These are phyloP conservation scores for Spiraea crenata DNA, from an alignment of 331 rosid species.

Conservation along the genomic window DNA sequence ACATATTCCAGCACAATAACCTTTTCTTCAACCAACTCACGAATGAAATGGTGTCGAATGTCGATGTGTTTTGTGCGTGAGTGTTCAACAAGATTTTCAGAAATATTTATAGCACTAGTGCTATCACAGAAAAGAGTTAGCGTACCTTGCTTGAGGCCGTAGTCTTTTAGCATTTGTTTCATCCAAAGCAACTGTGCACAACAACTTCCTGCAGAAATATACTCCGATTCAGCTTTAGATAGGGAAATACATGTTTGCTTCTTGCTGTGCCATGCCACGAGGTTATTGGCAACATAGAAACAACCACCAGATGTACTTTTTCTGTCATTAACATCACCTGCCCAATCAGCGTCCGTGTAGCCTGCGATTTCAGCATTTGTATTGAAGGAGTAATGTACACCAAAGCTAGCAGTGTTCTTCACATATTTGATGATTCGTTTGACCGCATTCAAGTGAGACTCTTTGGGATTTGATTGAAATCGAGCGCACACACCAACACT, in stretches of 20 bases:
- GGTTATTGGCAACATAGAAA: background rate
- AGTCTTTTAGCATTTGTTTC: background rate
- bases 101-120: background rate
- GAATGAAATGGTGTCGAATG: too few species aligned
- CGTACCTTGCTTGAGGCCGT: background rate
- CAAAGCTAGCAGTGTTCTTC: background rate
- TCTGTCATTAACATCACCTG: background rate
- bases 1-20: too few species aligned
- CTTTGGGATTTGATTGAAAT: background rate
- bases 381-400: background rate
- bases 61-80: too few species aligned
- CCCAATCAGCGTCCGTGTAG: background rate
- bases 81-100: too few species aligned
- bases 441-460: background rate
- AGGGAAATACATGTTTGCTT: background rate
- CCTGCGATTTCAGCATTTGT: background rate
- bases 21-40: too few species aligned
- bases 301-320: background rate
- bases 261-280: background rate
- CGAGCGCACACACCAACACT: background rate
- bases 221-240: background rate
- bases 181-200: constrained; percentile 11
- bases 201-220: background rate
- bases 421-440: background rate
- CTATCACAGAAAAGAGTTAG: background rate